Conservation (phyloP, 345 rosid genomes). For the Salix koriyanagi region DNA sequence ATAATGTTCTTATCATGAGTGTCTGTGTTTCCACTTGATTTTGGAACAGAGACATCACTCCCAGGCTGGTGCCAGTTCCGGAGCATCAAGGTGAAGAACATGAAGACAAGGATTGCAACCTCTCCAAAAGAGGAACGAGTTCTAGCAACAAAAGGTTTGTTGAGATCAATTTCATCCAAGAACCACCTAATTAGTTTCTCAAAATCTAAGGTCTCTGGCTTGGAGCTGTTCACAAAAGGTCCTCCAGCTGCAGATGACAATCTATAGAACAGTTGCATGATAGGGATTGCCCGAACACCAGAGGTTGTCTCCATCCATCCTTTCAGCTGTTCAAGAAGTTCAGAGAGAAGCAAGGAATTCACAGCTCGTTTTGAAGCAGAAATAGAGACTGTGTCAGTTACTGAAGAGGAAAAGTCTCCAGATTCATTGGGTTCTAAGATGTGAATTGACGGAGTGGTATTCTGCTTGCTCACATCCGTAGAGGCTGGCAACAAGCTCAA, state of each 20-base stretch:
- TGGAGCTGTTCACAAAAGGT: constrained; percentile 85
- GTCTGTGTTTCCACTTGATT: constrained; percentile 49
- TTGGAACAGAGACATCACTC: constrained; percentile 49
- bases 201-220: constrained; percentile 72
- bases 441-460: constrained; percentile 87
- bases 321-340: constrained; percentile 81
- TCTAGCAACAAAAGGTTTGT: constrained; percentile 62
- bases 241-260: constrained; percentile 95
- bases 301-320: constrained; percentile 92
- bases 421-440: constrained; percentile 83
- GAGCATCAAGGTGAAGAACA: constrained; percentile 99
- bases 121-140: constrained; percentile 78
- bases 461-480: constrained; percentile 43
- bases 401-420: constrained; percentile 69
- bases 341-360: constrained; percentile 87
- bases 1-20: constrained; percentile 53
- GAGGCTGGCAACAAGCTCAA: constrained; percentile 48
- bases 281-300: constrained; percentile 81
- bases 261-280: constrained; percentile 95
- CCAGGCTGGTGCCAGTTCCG: constrained; percentile 99
- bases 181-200: constrained; percentile 90
- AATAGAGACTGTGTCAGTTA: constrained; percentile 70
- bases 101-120: constrained; percentile 84
- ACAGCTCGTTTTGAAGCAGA: constrained; percentile 93
- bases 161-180: constrained; percentile 72